Percentiles rank a stretch among this genome's conserved stretches.
Conservation (phyloP, 139 green algal species). For the Nannochloris sp. region DNA sequence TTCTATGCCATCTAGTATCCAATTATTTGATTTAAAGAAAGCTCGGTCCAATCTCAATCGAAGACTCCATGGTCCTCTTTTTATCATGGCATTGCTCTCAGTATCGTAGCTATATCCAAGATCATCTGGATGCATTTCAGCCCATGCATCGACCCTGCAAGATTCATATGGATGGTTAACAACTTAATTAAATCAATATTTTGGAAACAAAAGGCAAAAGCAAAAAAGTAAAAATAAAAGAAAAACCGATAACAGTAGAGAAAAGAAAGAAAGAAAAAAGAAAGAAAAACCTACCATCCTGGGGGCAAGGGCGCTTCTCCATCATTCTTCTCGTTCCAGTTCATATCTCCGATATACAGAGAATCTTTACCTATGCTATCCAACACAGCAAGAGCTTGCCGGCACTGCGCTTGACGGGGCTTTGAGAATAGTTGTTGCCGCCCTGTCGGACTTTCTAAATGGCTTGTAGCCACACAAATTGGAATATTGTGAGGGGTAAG, state of each 20-base stretch:
- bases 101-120: slow-evolving; percentile 49
- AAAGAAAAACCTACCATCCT: slow-evolving; percentile 46
- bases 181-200: not conserved
- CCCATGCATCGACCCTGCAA: slow-evolving; percentile 3
- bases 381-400: slow-evolving; percentile 16
- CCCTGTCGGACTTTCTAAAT: slow-evolving; percentile 47
- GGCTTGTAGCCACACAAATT: slow-evolving; percentile 39
- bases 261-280: slow-evolving; percentile 10
- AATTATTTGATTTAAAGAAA: slow-evolving; percentile 27
- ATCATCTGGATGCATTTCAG: slow-evolving; percentile 12
- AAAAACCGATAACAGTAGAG: slow-evolving; percentile 5
- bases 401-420: slow-evolving; percentile 22
- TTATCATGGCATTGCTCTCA: slow-evolving; percentile 49
- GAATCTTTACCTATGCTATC: not conserved
- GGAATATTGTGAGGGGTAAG: not conserved
- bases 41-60: slow-evolving; percentile 32
- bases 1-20: slow-evolving; percentile 24
- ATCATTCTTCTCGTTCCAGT: slow-evolving; percentile 36
- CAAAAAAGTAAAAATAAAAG: too few species aligned
- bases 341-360: slow-evolving; percentile 46
- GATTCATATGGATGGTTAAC: not conserved
- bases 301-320: slow-evolving; percentile 22
- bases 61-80: slow-evolving; percentile 1
- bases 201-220: not conserved
- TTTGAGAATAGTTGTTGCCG: slow-evolving; percentile 13